Evolutionary conservation across 495 filamentous ascomycete genomes (phyloP).

Genomic region (Neurospora sp.): DNA sequence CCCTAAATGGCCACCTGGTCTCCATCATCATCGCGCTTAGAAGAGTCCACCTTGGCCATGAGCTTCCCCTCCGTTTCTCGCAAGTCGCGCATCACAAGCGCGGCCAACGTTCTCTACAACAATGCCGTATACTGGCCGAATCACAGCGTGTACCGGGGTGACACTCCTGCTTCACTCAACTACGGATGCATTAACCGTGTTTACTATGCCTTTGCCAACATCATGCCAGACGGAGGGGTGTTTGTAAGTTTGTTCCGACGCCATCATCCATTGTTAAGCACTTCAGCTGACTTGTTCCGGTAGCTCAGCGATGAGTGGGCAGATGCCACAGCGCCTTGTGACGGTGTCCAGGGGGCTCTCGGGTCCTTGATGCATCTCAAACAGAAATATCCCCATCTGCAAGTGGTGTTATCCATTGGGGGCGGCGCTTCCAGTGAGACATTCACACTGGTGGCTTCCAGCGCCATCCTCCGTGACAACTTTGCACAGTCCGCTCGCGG

Average conservation of each 20-base stretch:
- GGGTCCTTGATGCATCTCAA: slow-evolving; percentile 69
- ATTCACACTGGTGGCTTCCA: slow-evolving; percentile 64
- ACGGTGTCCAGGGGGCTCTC: slow-evolving; percentile 68
- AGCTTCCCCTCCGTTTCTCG: slow-evolving; percentile 24
- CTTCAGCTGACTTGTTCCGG: slow-evolving; percentile 15
- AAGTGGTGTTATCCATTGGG: slow-evolving; percentile 80
- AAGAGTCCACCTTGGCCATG: slow-evolving; percentile 2
- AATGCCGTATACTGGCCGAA: slow-evolving; percentile 93
- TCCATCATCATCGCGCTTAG: neutral
- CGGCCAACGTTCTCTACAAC: slow-evolving; percentile 41
- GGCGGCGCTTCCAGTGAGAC: slow-evolving; percentile 68
- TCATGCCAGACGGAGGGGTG: slow-evolving; percentile 68
- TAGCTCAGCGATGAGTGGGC: slow-evolving; percentile 84
- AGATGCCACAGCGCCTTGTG: slow-evolving; percentile 68
- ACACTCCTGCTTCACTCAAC: slow-evolving; percentile 69
- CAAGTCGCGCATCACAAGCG: slow-evolving; percentile 30
- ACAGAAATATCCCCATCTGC: slow-evolving; percentile 61
- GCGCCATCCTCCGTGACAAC: slow-evolving; percentile 47
- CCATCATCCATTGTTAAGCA: slow-evolving; percentile 1
- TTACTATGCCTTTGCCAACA: slow-evolving; percentile 85
- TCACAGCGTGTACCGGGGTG: slow-evolving; percentile 66
- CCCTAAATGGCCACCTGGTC: slow-evolving; percentile 6
- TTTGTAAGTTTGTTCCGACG: slow-evolving; percentile 48
- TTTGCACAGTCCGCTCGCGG: slow-evolving; percentile 64
- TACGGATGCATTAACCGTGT: slow-evolving; percentile 56